Conservation (phyloP, 2,329 filamentous ascomycete species). For the Xylariales sp. region DNA sequence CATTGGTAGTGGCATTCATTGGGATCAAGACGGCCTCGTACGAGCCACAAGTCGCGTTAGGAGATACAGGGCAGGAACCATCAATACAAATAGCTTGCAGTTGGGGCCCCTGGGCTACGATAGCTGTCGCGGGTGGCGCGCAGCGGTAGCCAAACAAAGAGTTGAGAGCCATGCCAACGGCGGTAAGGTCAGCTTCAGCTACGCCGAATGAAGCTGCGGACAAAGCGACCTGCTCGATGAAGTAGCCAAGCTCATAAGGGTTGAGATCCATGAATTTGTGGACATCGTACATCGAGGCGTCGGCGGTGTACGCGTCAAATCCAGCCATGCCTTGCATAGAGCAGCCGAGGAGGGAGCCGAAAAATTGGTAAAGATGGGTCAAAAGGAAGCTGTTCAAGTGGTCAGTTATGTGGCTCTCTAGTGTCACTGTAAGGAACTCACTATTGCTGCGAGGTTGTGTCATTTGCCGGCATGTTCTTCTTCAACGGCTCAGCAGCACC, state of each 20-base stretch:
- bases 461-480: constrained; percentile 50
- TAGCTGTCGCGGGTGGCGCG: constrained; percentile 37
- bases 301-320: constrained; percentile 44
- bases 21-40: constrained; percentile 32
- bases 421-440: constrained; percentile 33
- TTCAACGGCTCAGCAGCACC: constrained; percentile 51
- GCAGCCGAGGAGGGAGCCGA: constrained; percentile 54
- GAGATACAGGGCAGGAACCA: constrained; percentile 41
- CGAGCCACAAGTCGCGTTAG: constrained; percentile 39
- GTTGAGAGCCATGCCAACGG: constrained; percentile 44
- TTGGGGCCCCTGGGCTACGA: constrained; percentile 39
- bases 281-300: constrained; percentile 44
- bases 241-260: constrained; percentile 49
- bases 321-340: constrained; percentile 42
- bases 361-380: constrained; percentile 59
- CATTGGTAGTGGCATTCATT: constrained; percentile 13
- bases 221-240: constrained; percentile 53
- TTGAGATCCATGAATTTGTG: constrained; percentile 59
- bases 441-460: constrained; percentile 50
- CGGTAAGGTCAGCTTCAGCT: constrained; percentile 43
- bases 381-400: constrained; percentile 41
- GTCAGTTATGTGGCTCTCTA: too few relatives aligned
- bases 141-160: constrained; percentile 49
- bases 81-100: constrained; percentile 54
- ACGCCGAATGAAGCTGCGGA: constrained; percentile 56